Base-by-base conservation (phyloP, 352 stramenopile species). In the Plasmopara viticola region DNA sequence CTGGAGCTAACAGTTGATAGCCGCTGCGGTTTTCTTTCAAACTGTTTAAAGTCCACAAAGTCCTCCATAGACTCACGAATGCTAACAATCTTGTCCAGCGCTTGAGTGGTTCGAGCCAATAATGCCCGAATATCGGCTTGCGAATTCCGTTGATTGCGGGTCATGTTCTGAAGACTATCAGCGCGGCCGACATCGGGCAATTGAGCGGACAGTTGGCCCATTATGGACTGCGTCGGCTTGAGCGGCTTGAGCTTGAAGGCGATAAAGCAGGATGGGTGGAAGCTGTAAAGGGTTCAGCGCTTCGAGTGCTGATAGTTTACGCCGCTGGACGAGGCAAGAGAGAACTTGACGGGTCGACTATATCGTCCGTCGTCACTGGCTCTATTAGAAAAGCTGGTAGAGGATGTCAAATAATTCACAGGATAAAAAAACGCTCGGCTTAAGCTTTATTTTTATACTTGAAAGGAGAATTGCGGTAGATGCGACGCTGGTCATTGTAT, bases 11-110 rank as follows among this genome's bases (percentile, higher is more conserved):
- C 60, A 12, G 60, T 44, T 14, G 67, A 68, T n/a, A 28, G 48
- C 13, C 53, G 55, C 18, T 60, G 60, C 45, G 60, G 25, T 25
- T 68, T 64, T 53, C 73, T 84, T 45, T 84, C 70, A 53, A 89
- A 91, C 56, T 91, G 78, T 50, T 79, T 77, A 46, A 91, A 91
- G 56, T 91, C 81, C 29, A 91, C 78, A 14, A 87, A 59, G 15
- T 73, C 65, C 60, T 91, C 81, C 81, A 91, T 89, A 34, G 78
- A 89, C 62, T 91, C 76, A 44, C 81, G 78, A 49, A 91, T 91
- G 50, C 70, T 78, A 57, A 91, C 81, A 56, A 91, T 91, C 47
- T 86, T 86, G 64, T 89, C 74, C 50, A 91, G 70, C 29, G 81
- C 81, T 25, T 56, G 62, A 15, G 68, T 87, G 14, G 81, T 91